Evolutionary conservation across 2,329 filamentous ascomycete genomes (phyloP).

Genomic region (Plectosphaerella plurivora): DNA sequence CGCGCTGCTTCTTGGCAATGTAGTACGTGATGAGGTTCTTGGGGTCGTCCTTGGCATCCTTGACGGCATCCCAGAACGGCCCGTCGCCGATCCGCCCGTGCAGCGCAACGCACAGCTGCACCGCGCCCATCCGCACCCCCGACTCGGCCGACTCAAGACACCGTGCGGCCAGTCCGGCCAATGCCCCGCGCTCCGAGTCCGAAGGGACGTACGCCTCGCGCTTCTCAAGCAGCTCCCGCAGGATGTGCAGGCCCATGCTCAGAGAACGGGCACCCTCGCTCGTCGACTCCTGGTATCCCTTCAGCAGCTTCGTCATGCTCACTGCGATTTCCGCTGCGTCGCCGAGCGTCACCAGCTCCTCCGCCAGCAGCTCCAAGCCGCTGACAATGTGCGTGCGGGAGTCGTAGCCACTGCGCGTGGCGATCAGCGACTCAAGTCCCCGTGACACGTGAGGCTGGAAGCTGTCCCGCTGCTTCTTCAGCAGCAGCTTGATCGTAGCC

Average conservation of each 20-base stretch:
- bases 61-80: slow-evolving; percentile 65
- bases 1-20: slow-evolving; percentile 66
- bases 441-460: slow-evolving; percentile 65
- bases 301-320: slow-evolving; percentile 47
- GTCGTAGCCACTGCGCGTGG: slow-evolving; percentile 62
- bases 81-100: slow-evolving; percentile 58
- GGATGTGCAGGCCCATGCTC: slow-evolving; percentile 60
- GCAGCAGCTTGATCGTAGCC: slow-evolving; percentile 67
- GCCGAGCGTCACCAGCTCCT: slow-evolving; percentile 65
- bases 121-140: slow-evolving; percentile 68
- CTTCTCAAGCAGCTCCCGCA: slow-evolving; percentile 54
- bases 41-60: slow-evolving; percentile 63
- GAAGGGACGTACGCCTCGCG: slow-evolving; percentile 42
- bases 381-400: slow-evolving; percentile 67
- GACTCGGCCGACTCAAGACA: slow-evolving; percentile 59
- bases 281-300: slow-evolving; percentile 35
- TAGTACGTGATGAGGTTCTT: slow-evolving; percentile 79
- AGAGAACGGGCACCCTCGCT: slow-evolving; percentile 46
- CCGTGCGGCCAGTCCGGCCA: slow-evolving; percentile 46
- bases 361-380: slow-evolving; percentile 68
- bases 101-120: slow-evolving; percentile 71
- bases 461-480: slow-evolving; percentile 61
- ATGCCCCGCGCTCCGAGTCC: slow-evolving; percentile 44
- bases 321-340: slow-evolving; percentile 56
- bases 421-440: slow-evolving; percentile 63